Conservation (phyloP, 129 eudicot genomes). For the Helichrysum umbraculigerum region DNA sequence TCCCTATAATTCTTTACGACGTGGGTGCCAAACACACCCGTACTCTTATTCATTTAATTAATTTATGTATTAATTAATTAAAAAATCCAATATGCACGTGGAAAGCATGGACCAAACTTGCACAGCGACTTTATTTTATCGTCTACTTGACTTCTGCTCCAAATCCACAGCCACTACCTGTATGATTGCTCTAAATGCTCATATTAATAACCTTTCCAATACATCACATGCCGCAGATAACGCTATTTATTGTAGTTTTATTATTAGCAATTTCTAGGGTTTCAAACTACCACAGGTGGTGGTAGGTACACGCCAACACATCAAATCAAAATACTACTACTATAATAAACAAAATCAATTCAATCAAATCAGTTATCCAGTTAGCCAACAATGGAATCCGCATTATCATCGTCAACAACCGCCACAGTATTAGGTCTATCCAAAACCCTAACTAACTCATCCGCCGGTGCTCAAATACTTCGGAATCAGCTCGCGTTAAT, state of each 20-base stretch:
- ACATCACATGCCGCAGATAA: neutral
- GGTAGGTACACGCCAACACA: neutral
- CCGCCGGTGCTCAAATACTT: constrained; percentile 36
- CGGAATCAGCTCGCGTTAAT: constrained; percentile 34
- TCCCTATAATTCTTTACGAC: too few relatives aligned
- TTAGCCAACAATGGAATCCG: constrained; percentile 54
- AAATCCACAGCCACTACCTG: neutral
- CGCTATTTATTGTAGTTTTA: neutral
- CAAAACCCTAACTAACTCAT: constrained; percentile 44
- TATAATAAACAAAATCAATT: too few relatives aligned
- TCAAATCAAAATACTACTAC: too few relatives aligned
- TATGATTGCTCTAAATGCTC: neutral
- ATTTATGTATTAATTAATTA: too few relatives aligned
- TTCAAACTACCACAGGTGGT: neutral
- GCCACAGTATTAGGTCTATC: constrained; percentile 43
- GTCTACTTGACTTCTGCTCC: neutral
- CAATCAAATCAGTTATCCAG: neutral
- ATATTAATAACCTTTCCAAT: neutral
- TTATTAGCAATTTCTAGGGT: neutral
- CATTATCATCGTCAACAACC: constrained; percentile 44
- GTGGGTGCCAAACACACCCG: too few relatives aligned
- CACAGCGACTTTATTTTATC: neutral
- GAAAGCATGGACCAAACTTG: neutral
- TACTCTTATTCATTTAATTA: too few relatives aligned
- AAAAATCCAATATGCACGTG: neutral